A percentile compares a stretch with the other conserved stretches of the same genome.
Evolutionary conservation across 331 rosid genomes (phyloP).

Genomic region (Pyrus hybrid): DNA sequence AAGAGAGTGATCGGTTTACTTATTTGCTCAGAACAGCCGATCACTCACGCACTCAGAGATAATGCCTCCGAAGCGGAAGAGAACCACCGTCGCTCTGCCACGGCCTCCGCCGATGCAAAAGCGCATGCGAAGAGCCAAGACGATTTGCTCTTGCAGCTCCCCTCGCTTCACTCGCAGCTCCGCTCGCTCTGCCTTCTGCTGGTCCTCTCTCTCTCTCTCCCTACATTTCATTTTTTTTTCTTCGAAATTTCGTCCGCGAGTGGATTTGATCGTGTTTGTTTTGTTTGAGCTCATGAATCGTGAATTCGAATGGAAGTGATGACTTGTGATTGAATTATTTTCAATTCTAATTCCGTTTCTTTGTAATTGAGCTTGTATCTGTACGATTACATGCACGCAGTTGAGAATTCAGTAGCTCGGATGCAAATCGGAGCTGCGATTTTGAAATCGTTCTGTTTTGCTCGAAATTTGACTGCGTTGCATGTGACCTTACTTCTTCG

Average conservation of each 20-base stretch:
- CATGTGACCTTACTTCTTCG: neutral
- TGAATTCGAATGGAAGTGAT: neutral
- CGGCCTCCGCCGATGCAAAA: constrained; percentile 28
- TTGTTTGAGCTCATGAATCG: neutral
- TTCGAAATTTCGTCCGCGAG: neutral
- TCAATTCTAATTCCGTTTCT: neutral
- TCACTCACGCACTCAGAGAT: constrained; percentile 6
- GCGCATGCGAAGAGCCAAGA: constrained; percentile 52
- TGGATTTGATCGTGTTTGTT: neutral
- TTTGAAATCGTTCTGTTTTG: neutral
- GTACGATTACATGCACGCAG: too few relatives aligned
- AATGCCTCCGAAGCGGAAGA: constrained; percentile 27
- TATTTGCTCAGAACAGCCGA: neutral
- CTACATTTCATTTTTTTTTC: neutral
- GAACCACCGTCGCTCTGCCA: constrained; percentile 14
- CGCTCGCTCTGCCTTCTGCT: constrained; percentile 53
- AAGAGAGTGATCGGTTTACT: neutral
- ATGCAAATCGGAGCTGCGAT: neutral
- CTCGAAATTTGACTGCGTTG: neutral
- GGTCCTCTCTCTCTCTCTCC: constrained; percentile 34
- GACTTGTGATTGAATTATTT: neutral
- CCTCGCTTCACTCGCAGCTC: constrained; percentile 56
- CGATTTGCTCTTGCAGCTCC: constrained; percentile 71
- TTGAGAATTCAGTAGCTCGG: neutral
- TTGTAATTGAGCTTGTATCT: neutral